Base-by-base conservation (phyloP, 345 rosid genomes). In the Clarkia xantiana region DNA sequence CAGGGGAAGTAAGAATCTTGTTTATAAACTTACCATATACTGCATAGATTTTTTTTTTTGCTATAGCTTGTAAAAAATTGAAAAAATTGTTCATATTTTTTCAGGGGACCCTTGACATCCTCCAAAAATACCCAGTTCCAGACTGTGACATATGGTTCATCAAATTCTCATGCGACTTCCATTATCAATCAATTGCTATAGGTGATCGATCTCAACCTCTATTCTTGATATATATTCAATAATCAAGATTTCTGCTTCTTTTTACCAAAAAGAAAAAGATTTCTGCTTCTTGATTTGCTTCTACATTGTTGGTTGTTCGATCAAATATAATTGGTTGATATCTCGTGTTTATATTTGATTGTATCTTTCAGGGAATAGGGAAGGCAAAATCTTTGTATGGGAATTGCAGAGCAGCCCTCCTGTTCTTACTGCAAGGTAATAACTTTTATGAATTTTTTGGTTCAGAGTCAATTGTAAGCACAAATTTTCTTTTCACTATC, bases 81-180 rank as follows among this genome's bases (percentile, higher is more conserved):
- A n/a, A n/a, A n/a, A n/a, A n/a, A n/a, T n/a, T n/a, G n/a, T 23
- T 40, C 12, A 42, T 14, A 40, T 34, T 48, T 48, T 57, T 45
- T 10, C 17, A 86, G 98, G 96, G 96, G 44, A 76, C 86, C 0
- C 71, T 80, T 40, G 98, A 91, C 69, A 76, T 91, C 71, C 83
- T 91, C 45, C 85, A 76, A 64, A 91, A 75, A 60, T 86, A 91
- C 58, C 98, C 96, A 9, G 73, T 86, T 62, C 98, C 98, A 0
- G 80, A 76, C 65, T 84, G 96, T 55, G 96, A 79, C 66, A 86
- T 91, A 54, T 91, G 96, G 96, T 91, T 91, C 73, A 81, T 91
- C 73, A 91, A 91, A 67, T 91, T 91, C 62, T 86, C 96, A 9
- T 91, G 79, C 19, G 94, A 91, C 71, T 75, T 91, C 65, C 81